Base-by-base conservation (phyloP, 1,284 basidiomycete species). In the Phlebopus sp. region DNA sequence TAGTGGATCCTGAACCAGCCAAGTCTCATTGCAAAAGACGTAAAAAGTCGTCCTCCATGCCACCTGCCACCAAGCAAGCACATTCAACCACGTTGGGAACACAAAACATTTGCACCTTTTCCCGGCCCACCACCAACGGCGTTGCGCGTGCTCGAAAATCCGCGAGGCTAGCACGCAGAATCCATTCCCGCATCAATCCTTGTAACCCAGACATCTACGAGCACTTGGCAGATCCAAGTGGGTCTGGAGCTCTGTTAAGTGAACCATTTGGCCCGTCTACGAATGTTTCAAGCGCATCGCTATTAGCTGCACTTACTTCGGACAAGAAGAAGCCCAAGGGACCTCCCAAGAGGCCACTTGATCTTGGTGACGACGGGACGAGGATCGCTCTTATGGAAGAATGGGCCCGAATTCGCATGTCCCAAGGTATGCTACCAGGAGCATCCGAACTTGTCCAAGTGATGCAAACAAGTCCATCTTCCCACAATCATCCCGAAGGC, bases 401-500 rank as follows among this genome's bases (percentile, higher is more conserved):
- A 37, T 68, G 61, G 61, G 61, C 60, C 23, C 59, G 45, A 19
- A 42, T 64, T 42, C 66, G 61, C 37, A 59, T 49, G 53, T 67
- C 48, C 2, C 64, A 62, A 41, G 60, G 62, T 36, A 6, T 47
- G 14, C 47, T 62, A 34, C 41, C 49, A 2, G 56, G 49, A 8
- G 47, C 31, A 38, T 35, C 47, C 44, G 43, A 27, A 23, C 50
- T 46, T 9, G 15, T 37, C 19, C 36, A 45, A 21, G 37, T 14
- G 3, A n/a, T 14, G 23, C 19, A 23, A 27, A 36, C 35, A 0
- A 36, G 25, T 15, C 50, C 43, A 19, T 14, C 30, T 15, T 5
- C 37, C 35, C 18, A 23, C 30, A 31, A 34, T 43, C 43, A 6
- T 34, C 40, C 31, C 35, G 38, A 48, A 40, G 41, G 25, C 30